These are phyloP conservation scores for Suillus americanus DNA, from an alignment of 768 basidiomycete species.

Conservation along the genomic window DNA sequence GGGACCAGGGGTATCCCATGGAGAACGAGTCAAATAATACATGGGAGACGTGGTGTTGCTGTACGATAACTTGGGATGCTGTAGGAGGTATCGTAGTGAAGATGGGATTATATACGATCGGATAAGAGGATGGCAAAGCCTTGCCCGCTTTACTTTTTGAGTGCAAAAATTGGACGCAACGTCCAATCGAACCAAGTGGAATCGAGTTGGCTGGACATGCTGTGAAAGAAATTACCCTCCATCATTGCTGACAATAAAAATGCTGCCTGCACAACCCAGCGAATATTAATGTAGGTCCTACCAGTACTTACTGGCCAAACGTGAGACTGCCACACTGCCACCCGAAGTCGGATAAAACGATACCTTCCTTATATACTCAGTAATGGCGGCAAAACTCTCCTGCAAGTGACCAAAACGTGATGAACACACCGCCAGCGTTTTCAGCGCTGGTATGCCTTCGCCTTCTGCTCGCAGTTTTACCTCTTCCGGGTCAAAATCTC, in stretches of 20 bases:
- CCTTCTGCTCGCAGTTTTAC: constrained; percentile 51
- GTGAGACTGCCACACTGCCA: not conserved
- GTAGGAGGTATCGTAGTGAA: not conserved
- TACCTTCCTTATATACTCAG: not conserved
- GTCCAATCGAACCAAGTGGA: not conserved
- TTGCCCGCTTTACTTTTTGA: not conserved
- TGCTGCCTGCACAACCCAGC: not conserved
- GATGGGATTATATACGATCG: constrained; percentile 6
- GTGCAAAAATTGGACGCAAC: not conserved
- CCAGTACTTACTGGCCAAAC: not conserved
- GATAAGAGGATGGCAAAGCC: constrained; percentile 2
- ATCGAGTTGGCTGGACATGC: not conserved
- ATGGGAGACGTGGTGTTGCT: not conserved
- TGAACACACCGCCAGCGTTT: constrained; percentile 25
- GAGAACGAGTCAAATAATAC: not conserved
- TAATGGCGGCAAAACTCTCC: not conserved
- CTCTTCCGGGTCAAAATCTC: constrained; percentile 39
- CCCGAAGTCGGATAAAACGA: not conserved
- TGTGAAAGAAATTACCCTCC: not conserved
- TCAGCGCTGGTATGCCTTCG: constrained; percentile 46
- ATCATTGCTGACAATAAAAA: not conserved
- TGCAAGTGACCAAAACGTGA: not conserved
- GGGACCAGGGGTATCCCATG: not conserved
- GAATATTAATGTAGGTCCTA: not conserved
- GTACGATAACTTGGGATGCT: not conserved